Evolutionary conservation across 257 asterid genomes (phyloP).

Genomic region (Jasminum sambac): DNA sequence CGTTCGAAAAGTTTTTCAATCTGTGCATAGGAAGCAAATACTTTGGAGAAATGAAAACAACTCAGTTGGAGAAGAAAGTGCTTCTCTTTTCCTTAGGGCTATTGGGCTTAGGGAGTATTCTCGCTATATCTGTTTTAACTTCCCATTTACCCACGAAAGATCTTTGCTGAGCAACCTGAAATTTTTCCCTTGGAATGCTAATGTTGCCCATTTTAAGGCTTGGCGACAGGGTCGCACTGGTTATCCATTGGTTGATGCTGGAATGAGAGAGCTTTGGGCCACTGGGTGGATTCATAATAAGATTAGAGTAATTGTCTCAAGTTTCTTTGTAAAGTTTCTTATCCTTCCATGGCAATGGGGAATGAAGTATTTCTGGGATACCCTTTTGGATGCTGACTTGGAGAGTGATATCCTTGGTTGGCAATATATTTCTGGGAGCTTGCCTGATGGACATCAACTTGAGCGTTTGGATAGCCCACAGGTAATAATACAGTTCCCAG

Average conservation of each 20-base stretch:
- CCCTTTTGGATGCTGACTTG: conserved; percentile 52
- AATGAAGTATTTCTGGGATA: conserved; percentile 58
- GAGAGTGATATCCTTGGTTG: conserved; percentile 56
- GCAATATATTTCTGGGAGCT: conserved; percentile 57
- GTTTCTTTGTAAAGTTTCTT: conserved; percentile 51
- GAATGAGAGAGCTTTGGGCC: conserved; percentile 62
- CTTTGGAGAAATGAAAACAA: conserved; percentile 67
- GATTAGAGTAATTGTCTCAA: conserved; percentile 47
- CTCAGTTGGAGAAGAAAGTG: conserved; percentile 54
- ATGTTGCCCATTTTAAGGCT: conserved; percentile 56
- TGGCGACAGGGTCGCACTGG: conserved; percentile 62
- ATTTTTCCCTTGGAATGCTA: conserved; percentile 79
- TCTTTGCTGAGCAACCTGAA: conserved; percentile 56
- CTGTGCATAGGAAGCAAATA: conserved; percentile 55
- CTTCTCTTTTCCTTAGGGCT: conserved; percentile 55
- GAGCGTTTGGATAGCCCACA: conserved; percentile 67
- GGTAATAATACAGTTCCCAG: conserved; percentile 39
- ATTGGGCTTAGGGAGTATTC: conserved; percentile 85
- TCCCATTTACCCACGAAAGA: conserved; percentile 80
- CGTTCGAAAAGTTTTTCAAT: conserved; percentile 60
- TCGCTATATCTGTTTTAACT: conserved; percentile 88
- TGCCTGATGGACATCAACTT: conserved; percentile 56
- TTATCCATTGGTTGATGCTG: conserved; percentile 57
- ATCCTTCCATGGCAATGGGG: conserved; percentile 68
- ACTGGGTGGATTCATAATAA: conserved; percentile 57